A percentile compares a stretch with the other conserved stretches of the same genome.
These are phyloP conservation scores for Blastocystis sp. DNA, from an alignment of 352 stramenopile species.

Conservation along the genomic window DNA sequence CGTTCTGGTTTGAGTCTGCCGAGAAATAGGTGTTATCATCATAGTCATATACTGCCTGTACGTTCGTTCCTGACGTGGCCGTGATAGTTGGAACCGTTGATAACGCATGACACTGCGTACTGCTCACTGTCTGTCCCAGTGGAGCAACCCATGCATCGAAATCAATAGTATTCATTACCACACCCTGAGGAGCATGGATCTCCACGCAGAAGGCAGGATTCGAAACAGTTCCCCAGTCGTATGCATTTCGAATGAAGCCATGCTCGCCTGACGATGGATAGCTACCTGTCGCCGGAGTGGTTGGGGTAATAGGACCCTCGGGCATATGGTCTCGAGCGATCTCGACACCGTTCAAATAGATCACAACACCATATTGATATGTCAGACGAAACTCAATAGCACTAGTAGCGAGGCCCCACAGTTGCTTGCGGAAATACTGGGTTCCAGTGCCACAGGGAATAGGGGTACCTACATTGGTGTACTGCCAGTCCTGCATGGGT, in stretches of 20 bases:
- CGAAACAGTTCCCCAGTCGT: not conserved
- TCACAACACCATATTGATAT: conserved; percentile 12
- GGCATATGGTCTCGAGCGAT: conserved; percentile 37
- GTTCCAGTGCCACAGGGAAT: not conserved
- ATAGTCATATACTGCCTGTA: not conserved
- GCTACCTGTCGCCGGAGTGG: not conserved
- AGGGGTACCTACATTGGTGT: not conserved
- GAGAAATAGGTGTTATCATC: not conserved
- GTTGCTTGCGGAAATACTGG: conserved; percentile 44
- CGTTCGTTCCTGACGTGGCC: not conserved
- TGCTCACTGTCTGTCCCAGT: not conserved
- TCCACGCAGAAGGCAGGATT: not conserved
- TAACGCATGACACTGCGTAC: not conserved
- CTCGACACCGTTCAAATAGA: conserved; percentile 45
- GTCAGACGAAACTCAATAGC: not conserved
- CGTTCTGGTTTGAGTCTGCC: not conserved
- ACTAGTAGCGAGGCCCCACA: not conserved
- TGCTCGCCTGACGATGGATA: not conserved
- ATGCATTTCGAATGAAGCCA: not conserved
- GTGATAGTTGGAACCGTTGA: not conserved
- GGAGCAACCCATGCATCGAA: conserved; percentile 21
- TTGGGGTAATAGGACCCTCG: not conserved
- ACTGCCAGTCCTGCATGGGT: not conserved
- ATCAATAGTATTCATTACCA: not conserved
- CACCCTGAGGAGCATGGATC: not conserved